Percentiles rank a stretch among this genome's conserved stretches.
Evolutionary conservation across 1,284 basidiomycete species (phyloP).

Genomic region (Polyporus tsugae): DNA sequence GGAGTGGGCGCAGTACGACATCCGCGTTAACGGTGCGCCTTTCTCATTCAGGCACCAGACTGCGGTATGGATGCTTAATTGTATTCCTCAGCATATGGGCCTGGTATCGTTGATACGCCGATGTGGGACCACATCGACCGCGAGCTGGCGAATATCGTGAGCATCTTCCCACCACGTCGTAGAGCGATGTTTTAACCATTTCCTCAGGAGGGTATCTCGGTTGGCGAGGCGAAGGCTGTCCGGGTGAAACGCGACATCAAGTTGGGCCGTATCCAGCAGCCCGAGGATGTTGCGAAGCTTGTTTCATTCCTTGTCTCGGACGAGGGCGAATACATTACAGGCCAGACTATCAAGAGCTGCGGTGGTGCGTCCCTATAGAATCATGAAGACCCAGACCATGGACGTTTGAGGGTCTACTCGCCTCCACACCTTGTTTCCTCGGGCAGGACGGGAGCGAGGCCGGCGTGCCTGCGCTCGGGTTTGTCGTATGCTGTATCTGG

Average conservation of each 20-base stretch:
- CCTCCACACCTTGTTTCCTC: not conserved
- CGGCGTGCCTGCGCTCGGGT: constrained; percentile 22
- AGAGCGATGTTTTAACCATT: not conserved
- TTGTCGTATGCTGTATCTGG: not conserved
- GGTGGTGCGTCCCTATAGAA: constrained; percentile 42
- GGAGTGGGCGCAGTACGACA: constrained; percentile 45
- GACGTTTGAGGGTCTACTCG: not conserved
- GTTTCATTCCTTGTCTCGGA: constrained; percentile 53
- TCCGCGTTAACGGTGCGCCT: constrained; percentile 44
- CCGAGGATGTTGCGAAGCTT: constrained; percentile 52
- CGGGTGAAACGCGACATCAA: constrained; percentile 44
- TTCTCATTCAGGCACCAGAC: not conserved
- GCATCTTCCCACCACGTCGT: constrained; percentile 10
- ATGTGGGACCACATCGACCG: constrained; percentile 49
- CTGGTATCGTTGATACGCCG: constrained; percentile 46
- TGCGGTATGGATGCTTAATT: not conserved
- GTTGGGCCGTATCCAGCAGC: constrained; percentile 45
- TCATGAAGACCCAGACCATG: not conserved
- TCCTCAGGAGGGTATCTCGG: constrained; percentile 38
- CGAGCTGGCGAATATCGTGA: constrained; percentile 42
- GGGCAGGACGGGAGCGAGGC: constrained; percentile 22
- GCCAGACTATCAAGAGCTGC: constrained; percentile 48
- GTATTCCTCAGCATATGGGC: constrained; percentile 40
- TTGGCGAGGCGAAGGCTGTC: constrained; percentile 43
- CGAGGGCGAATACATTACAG: constrained; percentile 51